Conservation (phyloP, 345 rosid species). For the Streptanthus diversifolius region DNA sequence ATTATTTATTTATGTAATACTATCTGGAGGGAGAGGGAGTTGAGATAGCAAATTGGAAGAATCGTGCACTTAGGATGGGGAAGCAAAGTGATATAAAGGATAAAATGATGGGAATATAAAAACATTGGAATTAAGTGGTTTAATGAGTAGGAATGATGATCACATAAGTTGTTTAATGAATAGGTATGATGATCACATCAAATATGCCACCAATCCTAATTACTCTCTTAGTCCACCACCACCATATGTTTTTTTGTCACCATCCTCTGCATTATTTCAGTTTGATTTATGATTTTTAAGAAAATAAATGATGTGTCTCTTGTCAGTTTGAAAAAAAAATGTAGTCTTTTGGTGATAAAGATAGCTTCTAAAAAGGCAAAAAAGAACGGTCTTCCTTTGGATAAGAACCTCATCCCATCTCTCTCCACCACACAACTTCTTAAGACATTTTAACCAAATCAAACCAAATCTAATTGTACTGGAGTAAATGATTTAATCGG, state of each 20-base stretch:
- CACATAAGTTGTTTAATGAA: too few species aligned
- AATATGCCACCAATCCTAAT: constrained; percentile 15
- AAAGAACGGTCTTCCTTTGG: constrained; percentile 27
- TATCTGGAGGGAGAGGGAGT: constrained; percentile 22
- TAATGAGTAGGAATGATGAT: too few species aligned
- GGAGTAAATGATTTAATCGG: background rate
- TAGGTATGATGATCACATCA: constrained; percentile 31
- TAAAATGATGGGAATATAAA: constrained; percentile 11
- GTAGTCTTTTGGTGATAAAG: constrained; percentile 26
- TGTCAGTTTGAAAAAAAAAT: constrained; percentile 21
- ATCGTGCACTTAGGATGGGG: constrained; percentile 2
- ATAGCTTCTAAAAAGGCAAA: constrained; percentile 30
- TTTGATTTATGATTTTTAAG: constrained; percentile 18
- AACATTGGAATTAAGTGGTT: constrained; percentile 28
- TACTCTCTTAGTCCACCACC: constrained; percentile 12
- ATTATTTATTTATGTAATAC: background rate
- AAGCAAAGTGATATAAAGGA: background rate
- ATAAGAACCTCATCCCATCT: constrained; percentile 24
- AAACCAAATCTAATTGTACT: background rate
- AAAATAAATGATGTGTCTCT: constrained; percentile 23
- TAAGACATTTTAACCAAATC: background rate
- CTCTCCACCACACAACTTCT: background rate
- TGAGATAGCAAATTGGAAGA: background rate
- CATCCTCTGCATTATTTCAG: constrained; percentile 25
- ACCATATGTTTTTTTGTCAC: constrained; percentile 27